phyloP scores from a whole-genome alignment of 495 filamentous ascomycete species.

The Hypoxylon fuscum region DNA sequence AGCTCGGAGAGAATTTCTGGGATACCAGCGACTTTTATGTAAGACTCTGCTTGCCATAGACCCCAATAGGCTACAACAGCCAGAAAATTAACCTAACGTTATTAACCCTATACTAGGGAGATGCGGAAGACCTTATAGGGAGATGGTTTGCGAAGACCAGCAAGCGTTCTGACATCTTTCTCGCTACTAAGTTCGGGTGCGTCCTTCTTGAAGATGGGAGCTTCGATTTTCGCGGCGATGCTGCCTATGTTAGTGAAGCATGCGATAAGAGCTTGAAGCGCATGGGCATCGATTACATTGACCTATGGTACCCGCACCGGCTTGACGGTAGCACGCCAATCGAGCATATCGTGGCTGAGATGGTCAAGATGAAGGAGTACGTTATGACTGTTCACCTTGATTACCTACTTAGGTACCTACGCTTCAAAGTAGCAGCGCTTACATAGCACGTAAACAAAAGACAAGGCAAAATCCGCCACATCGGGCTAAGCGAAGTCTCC shows the following conservation, averaged over 20 bases:
- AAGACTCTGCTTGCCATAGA: not conserved
- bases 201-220: constrained; percentile 9
- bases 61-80: not conserved
- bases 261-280: constrained; percentile 59
- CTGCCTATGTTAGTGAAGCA: constrained; percentile 58
- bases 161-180: constrained; percentile 65
- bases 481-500: constrained; percentile 67
- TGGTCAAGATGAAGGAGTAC: constrained; percentile 61
- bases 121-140: constrained; percentile 64
- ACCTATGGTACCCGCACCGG: constrained; percentile 56
- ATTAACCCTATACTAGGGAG: constrained; percentile 41
- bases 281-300: constrained; percentile 56
- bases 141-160: constrained; percentile 64
- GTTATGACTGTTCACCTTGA: too few relatives aligned
- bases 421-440: too few relatives aligned
- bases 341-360: constrained; percentile 54
- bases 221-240: constrained; percentile 50
- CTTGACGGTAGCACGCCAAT: constrained; percentile 52
- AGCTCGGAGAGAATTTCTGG: constrained; percentile 66
- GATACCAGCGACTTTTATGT: constrained; percentile 64
- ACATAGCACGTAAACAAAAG: constrained; percentile 8
- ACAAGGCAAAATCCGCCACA: constrained; percentile 65
- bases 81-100: constrained; percentile 9
- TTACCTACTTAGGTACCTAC: too few relatives aligned
- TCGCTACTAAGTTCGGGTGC: constrained; percentile 66